A percentile compares a stretch with the other conserved stretches of the same genome.
Evolutionary conservation across 495 filamentous ascomycete genomes (phyloP).

Genomic region (Penicillium turbatum): DNA sequence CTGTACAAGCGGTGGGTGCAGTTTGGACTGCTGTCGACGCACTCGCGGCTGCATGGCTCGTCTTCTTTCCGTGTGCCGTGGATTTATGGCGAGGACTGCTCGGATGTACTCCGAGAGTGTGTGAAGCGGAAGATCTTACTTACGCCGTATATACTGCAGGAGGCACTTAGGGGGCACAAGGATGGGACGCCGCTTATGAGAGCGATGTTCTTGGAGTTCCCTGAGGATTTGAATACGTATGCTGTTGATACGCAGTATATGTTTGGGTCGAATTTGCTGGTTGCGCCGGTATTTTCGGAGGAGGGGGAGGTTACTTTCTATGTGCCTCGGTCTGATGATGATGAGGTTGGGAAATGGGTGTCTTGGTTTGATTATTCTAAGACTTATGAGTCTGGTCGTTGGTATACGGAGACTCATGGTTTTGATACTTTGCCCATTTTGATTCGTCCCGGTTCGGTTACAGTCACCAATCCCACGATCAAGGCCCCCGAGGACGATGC

Average conservation of each 20-base stretch:
- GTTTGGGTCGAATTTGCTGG: constrained; percentile 55
- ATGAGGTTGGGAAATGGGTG: constrained; percentile 49
- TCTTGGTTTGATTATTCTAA: constrained; percentile 43
- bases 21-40: constrained; percentile 63
- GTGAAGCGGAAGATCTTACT: constrained; percentile 58
- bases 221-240: constrained; percentile 58
- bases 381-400: constrained; percentile 35
- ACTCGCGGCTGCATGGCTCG: constrained; percentile 63
- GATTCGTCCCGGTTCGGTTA: constrained; percentile 37
- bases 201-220: constrained; percentile 63
- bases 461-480: constrained; percentile 30
- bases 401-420: constrained; percentile 43
- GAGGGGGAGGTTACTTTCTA: constrained; percentile 58
- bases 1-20: constrained; percentile 77
- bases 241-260: constrained; percentile 64
- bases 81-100: constrained; percentile 63
- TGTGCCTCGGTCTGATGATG: constrained; percentile 40
- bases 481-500: constrained; percentile 35
- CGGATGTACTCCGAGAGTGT: constrained; percentile 52
- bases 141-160: constrained; percentile 58
- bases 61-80: constrained; percentile 68
- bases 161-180: constrained; percentile 44
- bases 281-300: constrained; percentile 60
- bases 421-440: constrained; percentile 41
- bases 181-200: constrained; percentile 53